phyloP scores from a whole-genome alignment of 2,329 filamentous ascomycete genomes.

The Colletotrichum musicola region DNA sequence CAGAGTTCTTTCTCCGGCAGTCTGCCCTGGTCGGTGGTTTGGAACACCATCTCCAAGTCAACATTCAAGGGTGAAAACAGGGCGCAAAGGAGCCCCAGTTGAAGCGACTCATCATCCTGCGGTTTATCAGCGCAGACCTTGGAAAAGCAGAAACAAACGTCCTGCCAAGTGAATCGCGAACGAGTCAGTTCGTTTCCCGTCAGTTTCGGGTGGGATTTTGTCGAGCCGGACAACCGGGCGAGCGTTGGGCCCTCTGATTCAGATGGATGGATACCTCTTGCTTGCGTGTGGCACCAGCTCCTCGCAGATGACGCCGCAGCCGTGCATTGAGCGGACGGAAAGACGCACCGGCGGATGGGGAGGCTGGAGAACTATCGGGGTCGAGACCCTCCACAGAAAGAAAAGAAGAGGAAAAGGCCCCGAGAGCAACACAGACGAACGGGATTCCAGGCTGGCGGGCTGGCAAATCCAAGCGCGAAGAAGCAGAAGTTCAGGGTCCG shows the following conservation, averaged over 20 bases:
- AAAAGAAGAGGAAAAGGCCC: not conserved
- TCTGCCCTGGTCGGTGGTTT: not conserved
- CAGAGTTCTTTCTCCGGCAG: not conserved
- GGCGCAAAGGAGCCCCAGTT: not conserved
- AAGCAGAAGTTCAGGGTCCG: conserved; percentile 26
- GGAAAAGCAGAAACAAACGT: conserved; percentile 13
- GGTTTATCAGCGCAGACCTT: conserved; percentile 1
- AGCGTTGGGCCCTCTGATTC: conserved; percentile 10
- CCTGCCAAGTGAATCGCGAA: not conserved
- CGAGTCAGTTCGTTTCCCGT: conserved; percentile 27
- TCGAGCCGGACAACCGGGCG: conserved; percentile 10
- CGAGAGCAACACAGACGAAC: not conserved
- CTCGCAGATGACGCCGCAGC: conserved; percentile 6
- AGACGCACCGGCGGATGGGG: conserved; percentile 26
- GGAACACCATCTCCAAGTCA: not conserved
- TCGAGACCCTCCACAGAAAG: conserved; percentile 5
- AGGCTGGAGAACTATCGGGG: conserved; percentile 4
- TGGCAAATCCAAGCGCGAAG: conserved; percentile 10
- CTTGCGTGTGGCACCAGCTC: conserved; percentile 6
- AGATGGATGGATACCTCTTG: conserved; percentile 10
- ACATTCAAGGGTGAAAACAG: not conserved
- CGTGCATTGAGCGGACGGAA: conserved; percentile 23
- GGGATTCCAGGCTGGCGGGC: conserved; percentile 18
- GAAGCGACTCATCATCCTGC: not conserved
- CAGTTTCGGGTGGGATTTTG: conserved; percentile 29